Evolutionary conservation across 106 monocot genomes (phyloP).

Genomic region (Narthecium ossifragum): DNA sequence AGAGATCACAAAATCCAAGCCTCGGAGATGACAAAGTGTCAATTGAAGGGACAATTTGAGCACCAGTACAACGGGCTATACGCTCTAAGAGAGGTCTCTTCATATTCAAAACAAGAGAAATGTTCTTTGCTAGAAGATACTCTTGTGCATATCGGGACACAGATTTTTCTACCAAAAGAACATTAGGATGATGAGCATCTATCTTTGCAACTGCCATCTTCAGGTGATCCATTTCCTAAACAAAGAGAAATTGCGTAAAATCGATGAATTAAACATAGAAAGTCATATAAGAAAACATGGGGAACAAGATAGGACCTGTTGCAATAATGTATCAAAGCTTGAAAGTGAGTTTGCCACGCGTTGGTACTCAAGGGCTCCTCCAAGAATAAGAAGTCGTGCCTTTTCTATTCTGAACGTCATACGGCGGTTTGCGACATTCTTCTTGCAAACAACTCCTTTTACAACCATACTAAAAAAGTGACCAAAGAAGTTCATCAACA

Average conservation of each 20-base stretch:
- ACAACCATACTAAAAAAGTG: constrained; percentile 56
- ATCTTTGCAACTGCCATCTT: constrained; percentile 99
- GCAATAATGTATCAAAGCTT: constrained; percentile 89
- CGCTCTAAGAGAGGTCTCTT: constrained; percentile 76
- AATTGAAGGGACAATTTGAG: constrained; percentile 80
- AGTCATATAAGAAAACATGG: not conserved
- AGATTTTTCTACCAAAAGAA: constrained; percentile 89
- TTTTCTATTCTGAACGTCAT: constrained; percentile 82
- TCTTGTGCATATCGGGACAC: constrained; percentile 94
- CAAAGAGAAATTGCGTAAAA: constrained; percentile 5
- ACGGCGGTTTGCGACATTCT: constrained; percentile 84
- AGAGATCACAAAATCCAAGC: constrained; percentile 69
- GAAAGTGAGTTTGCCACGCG: constrained; percentile 65
- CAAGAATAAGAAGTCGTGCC: constrained; percentile 72
- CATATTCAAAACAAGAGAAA: constrained; percentile 90
- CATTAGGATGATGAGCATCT: constrained; percentile 64
- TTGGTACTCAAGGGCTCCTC: constrained; percentile 95
- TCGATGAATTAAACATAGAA: constrained; percentile 1
- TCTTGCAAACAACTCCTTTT: constrained; percentile 91
- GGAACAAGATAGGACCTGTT: constrained; percentile 46
- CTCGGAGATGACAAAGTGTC: constrained; percentile 67
- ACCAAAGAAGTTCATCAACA: constrained; percentile 10
- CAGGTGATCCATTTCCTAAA: constrained; percentile 94
- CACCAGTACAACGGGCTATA: constrained; percentile 86
- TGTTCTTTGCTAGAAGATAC: constrained; percentile 74